Percentiles rank a stretch among this genome's conserved stretches.
Conservation (phyloP, 805 yeast genomes). For the Lachancea nothofagi region DNA sequence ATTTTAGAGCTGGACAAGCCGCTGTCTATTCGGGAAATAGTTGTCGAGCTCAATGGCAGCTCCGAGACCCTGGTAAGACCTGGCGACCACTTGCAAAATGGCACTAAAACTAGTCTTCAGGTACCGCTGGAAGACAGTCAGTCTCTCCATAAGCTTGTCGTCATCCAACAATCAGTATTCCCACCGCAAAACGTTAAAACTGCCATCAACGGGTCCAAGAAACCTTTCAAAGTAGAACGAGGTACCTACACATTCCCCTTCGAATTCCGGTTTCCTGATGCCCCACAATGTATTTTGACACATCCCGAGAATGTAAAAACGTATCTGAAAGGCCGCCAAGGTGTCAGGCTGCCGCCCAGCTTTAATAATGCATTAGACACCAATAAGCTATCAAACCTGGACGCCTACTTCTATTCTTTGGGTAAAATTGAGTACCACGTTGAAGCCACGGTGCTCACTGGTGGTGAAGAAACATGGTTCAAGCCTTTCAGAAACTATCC, state of each 20-base stretch:
- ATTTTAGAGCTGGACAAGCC: constrained; percentile 23
- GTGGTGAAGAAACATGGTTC: constrained; percentile 26
- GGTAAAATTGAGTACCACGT: constrained; percentile 29
- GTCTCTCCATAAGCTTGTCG: constrained; percentile 23
- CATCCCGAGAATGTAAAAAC: constrained; percentile 22
- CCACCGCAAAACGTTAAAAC: constrained; percentile 33
- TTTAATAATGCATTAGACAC: constrained; percentile 26
- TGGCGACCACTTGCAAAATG: constrained; percentile 37
- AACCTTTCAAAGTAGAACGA: constrained; percentile 26
- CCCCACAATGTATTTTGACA: constrained; percentile 24
- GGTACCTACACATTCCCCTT: constrained; percentile 27
- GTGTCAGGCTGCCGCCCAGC: constrained; percentile 26
- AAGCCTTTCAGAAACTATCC: constrained; percentile 25
- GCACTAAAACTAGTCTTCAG: constrained; percentile 81
- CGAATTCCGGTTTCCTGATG: constrained; percentile 22
- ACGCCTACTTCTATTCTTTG: constrained; percentile 27
- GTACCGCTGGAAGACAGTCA: constrained; percentile 12
- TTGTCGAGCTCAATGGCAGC: constrained; percentile 47
- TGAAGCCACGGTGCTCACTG: constrained; percentile 25
- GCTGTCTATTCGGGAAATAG: constrained; percentile 32
- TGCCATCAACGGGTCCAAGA: constrained; percentile 27
- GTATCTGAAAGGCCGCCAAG: constrained; percentile 18
- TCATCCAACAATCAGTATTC: constrained; percentile 20
- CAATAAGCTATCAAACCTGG: constrained; percentile 25
- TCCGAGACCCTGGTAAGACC: constrained; percentile 27